These are phyloP conservation scores for Fusarium sacchari DNA, from an alignment of 2,329 filamentous ascomycete genomes.

Conservation along the genomic window DNA sequence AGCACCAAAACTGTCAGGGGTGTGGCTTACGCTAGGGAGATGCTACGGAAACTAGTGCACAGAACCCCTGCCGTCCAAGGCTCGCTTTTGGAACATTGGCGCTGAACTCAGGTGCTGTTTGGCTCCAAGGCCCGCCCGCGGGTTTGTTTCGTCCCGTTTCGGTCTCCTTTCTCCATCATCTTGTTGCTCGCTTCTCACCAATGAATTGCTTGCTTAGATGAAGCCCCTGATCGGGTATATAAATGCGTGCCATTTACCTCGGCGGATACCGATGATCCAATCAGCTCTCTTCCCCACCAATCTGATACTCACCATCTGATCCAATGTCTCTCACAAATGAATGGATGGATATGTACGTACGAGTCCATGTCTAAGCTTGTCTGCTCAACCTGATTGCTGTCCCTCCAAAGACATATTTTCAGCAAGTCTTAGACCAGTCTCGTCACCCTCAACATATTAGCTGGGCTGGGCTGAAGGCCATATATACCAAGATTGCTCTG, in stretches of 20 bases:
- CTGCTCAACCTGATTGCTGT: neutral
- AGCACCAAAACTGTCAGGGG: slow-evolving; percentile 3
- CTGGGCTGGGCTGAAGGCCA: no score
- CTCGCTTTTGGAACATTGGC: slow-evolving; percentile 29
- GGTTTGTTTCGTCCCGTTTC: slow-evolving; percentile 38
- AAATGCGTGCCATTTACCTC: slow-evolving; percentile 11
- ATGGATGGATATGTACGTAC: neutral
- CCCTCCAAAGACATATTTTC: neutral
- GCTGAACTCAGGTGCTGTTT: slow-evolving; percentile 19
- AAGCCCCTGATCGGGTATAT: slow-evolving; percentile 5
- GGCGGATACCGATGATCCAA: neutral
- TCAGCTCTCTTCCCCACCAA: neutral
- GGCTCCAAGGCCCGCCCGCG: slow-evolving; percentile 35
- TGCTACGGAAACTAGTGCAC: slow-evolving; percentile 25
- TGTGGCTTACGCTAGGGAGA: slow-evolving; percentile 29
- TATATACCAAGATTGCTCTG: neutral
- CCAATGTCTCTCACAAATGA: neutral
- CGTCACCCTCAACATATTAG: neutral
- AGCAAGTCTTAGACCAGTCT: neutral
- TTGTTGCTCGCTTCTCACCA: slow-evolving; percentile 34
- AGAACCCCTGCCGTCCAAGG: neutral
- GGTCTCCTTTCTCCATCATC: slow-evolving; percentile 26
- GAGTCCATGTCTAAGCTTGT: neutral
- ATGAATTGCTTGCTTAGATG: slow-evolving; percentile 16
- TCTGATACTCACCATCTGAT: neutral